phyloP scores from a whole-genome alignment of 2,329 filamentous ascomycete species.

The Hypoxylon sp. region DNA sequence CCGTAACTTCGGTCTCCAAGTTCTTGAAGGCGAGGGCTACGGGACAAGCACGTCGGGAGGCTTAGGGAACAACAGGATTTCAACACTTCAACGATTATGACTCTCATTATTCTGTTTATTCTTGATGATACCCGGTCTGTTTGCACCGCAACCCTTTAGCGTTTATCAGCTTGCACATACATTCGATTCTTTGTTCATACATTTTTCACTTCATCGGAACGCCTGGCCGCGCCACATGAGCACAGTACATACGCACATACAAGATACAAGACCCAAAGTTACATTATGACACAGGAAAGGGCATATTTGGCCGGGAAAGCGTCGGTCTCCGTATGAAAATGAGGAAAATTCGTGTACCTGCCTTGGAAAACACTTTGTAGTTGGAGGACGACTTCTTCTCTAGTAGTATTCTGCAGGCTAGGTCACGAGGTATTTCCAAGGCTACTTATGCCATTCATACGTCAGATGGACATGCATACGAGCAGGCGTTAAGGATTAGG shows the following conservation, averaged over 20 bases:
- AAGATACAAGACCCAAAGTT: slow-evolving; percentile 13
- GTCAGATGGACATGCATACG: slow-evolving; percentile 2
- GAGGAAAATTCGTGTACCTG: not conserved
- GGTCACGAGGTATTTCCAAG: not conserved
- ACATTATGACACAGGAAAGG: not conserved
- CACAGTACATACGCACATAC: not conserved
- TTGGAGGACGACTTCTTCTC: not conserved
- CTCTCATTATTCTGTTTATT: slow-evolving; percentile 3
- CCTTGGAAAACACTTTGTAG: not conserved
- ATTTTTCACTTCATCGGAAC: slow-evolving; percentile 13
- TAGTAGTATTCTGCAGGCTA: not conserved
- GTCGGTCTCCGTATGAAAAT: slow-evolving; percentile 9
- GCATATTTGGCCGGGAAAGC: slow-evolving; percentile 1
- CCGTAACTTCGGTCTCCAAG: slow-evolving; percentile 47
- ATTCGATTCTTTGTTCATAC: slow-evolving; percentile 29
- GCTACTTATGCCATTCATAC: not conserved
- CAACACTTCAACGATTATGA: not conserved
- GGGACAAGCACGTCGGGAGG: slow-evolving; percentile 47
- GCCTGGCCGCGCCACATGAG: slow-evolving; percentile 24
- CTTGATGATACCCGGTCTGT: slow-evolving; percentile 19
- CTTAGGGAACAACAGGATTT: not conserved
- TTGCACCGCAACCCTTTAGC: slow-evolving; percentile 2
- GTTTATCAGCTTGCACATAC: slow-evolving; percentile 25
- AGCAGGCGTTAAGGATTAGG: not conserved
- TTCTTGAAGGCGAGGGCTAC: slow-evolving; percentile 51